Percentiles rank a stretch among this genome's conserved stretches.
phyloP scores from a whole-genome alignment of 1,284 basidiomycete genomes.

The Schizopora paradoxa region DNA sequence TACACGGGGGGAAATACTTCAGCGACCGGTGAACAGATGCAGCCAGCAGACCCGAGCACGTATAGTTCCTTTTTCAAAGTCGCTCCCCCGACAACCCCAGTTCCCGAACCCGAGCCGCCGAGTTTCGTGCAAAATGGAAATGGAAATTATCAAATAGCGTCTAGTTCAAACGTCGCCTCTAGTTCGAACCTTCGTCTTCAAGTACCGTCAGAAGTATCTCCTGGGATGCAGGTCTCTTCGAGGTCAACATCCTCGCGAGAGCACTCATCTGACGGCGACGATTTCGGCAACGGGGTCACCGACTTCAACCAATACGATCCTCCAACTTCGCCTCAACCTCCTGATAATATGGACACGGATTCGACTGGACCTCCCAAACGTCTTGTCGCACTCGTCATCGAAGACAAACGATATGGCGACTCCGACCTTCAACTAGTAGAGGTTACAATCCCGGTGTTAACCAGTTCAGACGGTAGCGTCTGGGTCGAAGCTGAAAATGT shows the following conservation, averaged over 20 bases:
- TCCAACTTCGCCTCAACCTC: constrained; percentile 1
- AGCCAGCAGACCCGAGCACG: too few species aligned
- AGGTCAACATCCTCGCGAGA: not conserved
- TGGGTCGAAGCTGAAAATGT: constrained; percentile 68
- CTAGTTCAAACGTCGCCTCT: too few species aligned
- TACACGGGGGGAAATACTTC: too few species aligned
- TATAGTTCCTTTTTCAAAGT: too few species aligned
- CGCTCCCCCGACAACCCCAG: too few species aligned
- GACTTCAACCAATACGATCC: not conserved
- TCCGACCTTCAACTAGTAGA: constrained; percentile 57
- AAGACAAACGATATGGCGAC: constrained; percentile 4
- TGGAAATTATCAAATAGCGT: too few species aligned
- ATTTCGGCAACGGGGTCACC: not conserved
- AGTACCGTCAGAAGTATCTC: too few species aligned
- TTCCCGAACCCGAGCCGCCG: too few species aligned
- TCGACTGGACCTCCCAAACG: not conserved
- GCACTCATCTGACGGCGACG: not conserved
- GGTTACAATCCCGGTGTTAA: constrained; percentile 49
- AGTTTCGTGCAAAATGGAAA: too few species aligned
- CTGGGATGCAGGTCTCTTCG: too few species aligned
- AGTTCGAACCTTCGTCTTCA: too few species aligned
- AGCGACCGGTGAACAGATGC: too few species aligned
- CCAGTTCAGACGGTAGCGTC: constrained; percentile 46
- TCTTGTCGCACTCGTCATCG: constrained; percentile 8
- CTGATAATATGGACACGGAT: not conserved